Conservation (phyloP, 805 yeast species). For the Cyberlindnera mycetangii region DNA sequence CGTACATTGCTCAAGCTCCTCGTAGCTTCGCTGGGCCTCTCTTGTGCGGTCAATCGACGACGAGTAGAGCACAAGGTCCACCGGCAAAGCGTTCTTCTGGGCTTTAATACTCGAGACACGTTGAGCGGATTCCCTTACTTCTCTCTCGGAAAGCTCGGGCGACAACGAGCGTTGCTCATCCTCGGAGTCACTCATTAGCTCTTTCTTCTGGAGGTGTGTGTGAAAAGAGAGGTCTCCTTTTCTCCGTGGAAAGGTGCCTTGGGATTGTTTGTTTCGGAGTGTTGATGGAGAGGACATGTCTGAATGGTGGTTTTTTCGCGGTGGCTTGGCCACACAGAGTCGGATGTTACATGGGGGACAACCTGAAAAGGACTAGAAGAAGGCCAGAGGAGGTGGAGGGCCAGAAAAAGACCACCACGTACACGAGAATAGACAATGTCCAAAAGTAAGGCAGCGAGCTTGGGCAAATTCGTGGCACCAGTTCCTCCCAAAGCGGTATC, state of each 20-base stretch:
- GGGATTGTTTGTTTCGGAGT: not conserved
- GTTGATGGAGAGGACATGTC: not conserved
- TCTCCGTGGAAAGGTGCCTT: too few species aligned
- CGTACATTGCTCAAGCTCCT: constrained; percentile 52
- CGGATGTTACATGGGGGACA: too few species aligned
- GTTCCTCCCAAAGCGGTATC: constrained; percentile 7
- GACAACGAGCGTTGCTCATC: not conserved
- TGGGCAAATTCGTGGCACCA: not conserved
- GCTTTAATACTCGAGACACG: constrained; percentile 15
- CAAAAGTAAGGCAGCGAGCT: not conserved
- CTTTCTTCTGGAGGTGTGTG: not conserved
- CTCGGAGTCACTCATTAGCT: not conserved
- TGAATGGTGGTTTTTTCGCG: not conserved
- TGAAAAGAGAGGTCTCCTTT: too few species aligned
- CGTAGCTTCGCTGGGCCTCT: constrained; percentile 65
- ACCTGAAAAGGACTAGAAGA: not conserved
- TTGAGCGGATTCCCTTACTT: constrained; percentile 20
- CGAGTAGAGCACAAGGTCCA: constrained; percentile 22
- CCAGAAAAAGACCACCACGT: not conserved
- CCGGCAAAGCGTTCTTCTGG: constrained; percentile 23
- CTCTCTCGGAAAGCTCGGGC: constrained; percentile 21
- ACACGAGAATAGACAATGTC: too few species aligned
- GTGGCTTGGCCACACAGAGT: not conserved
- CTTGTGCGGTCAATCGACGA: not conserved
- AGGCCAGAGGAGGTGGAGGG: not conserved